Evolutionary conservation across 75 land plant genomes (phyloP), one percentile per base, ranked within the genome.

Genomic region (Selaginella tamariscina): DNA sequence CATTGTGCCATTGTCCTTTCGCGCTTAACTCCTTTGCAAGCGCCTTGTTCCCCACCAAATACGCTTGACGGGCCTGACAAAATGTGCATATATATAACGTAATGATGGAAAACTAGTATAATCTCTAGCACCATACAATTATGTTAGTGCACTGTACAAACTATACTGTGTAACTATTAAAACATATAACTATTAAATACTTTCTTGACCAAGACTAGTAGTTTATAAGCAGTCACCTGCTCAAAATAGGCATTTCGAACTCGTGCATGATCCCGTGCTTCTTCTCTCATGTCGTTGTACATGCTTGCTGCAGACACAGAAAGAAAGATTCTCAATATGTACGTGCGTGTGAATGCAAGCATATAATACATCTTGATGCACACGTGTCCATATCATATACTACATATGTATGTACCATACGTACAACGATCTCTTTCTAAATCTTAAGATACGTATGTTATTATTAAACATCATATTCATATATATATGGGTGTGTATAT

Each of bases 251-350:
- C 66, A 69, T 69, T 55, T 26, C 65, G 22, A 2, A 69, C 65
- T 23, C 59, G 83, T 54, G 27, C 65, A 69, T 69, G 70, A 60
- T 69, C 56, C 1, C 65, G 24, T 1, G 70, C 60, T 56, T 69
- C 70, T 1, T 69, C 70, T 54, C 65, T 24, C 65, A 69, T 33
- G 15, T 69, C 70, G 22, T 82, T 72, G 77, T 93, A 89, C 85
- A 93, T 73, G 60, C 71, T 93, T 66, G 80, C 98, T 93, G 96
- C 71, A 76, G 20, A 49, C 72, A 22, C 75, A 67, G 2, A 24
- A 2, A 67, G 21, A 67, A n/a, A n/a, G n/a, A n/a, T n/a, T n/a
- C n/a, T n/a, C n/a, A n/a, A n/a, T n/a, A n/a, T n/a, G n/a, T n/a
- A n/a, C n/a, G n/a, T n/a, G n/a, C n/a, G n/a, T n/a, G n/a, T n/a